Evolutionary conservation across 805 yeast species (phyloP).

Genomic region (Saccharomycopsis vini): DNA sequence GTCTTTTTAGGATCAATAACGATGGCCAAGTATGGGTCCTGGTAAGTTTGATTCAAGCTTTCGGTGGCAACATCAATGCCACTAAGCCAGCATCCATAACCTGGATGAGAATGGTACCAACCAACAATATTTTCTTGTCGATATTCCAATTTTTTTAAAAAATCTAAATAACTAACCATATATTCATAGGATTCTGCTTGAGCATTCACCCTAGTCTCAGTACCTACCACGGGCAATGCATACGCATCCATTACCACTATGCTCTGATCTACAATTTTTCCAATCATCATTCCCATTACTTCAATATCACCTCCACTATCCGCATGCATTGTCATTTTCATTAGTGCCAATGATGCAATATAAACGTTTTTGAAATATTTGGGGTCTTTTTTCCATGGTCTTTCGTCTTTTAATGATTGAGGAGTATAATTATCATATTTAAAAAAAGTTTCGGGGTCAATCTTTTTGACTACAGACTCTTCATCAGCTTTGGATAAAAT

Average conservation of each 20-base stretch:
- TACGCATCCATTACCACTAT: constrained; percentile 74
- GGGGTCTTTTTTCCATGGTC: constrained; percentile 52
- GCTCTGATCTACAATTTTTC: constrained; percentile 47
- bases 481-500: background rate
- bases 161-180: constrained; percentile 75
- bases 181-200: constrained; percentile 90
- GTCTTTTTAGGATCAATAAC: constrained; percentile 81
- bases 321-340: constrained; percentile 75
- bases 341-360: constrained; percentile 61
- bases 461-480: background rate
- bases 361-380: constrained; percentile 53
- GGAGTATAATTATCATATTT: constrained; percentile 12
- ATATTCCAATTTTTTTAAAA: constrained; percentile 37
- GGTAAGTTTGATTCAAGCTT: constrained; percentile 70
- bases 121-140: constrained; percentile 76
- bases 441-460: constrained; percentile 15
- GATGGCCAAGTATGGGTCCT: constrained; percentile 85
- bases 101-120: constrained; percentile 99
- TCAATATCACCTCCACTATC: constrained; percentile 79
- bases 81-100: constrained; percentile 93
- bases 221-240: constrained; percentile 88
- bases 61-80: constrained; percentile 93
- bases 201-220: constrained; percentile 93
- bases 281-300: constrained; percentile 92
- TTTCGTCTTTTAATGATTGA: constrained; percentile 7